Conservation (phyloP, 805 yeast genomes). For the Ogataea paraovalis region DNA sequence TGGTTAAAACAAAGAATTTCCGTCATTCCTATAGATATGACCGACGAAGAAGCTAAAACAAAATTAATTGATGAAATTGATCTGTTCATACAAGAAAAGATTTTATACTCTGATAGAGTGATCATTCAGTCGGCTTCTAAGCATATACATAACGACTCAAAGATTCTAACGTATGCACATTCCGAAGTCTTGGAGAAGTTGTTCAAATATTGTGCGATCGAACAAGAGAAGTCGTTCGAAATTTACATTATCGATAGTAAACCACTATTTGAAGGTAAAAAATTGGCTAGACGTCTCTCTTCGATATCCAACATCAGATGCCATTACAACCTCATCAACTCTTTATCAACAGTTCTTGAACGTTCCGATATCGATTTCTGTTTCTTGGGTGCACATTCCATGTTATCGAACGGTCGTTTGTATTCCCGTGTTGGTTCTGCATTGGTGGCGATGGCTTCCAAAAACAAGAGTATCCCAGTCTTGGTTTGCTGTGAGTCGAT, state of each 20-base stretch:
- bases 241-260: conserved; percentile 89
- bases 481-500: conserved; percentile 93
- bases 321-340: conserved; percentile 74
- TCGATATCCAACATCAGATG: conserved; percentile 57
- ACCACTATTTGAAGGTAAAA: conserved; percentile 91
- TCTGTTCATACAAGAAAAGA: conserved; percentile 76
- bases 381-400: conserved; percentile 94
- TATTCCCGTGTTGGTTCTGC: conserved; percentile 96
- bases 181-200: conserved; percentile 78
- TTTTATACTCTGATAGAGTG: conserved; percentile 76
- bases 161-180: conserved; percentile 83
- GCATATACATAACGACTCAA: conserved; percentile 72
- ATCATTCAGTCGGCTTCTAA: conserved; percentile 76
- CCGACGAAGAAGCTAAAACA: conserved; percentile 64
- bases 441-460: conserved; percentile 85
- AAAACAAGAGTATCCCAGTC: conserved; percentile 86
- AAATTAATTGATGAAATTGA: conserved; percentile 66
- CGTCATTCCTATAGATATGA: conserved; percentile 66
- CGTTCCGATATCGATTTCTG: conserved; percentile 75
- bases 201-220: conserved; percentile 62
- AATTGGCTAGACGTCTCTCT: conserved; percentile 61
- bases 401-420: conserved; percentile 90
- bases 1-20: conserved; percentile 96
- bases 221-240: conserved; percentile 61
- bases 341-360: conserved; percentile 74